Evolutionary conservation across 495 filamentous ascomycete species (phyloP).

Genomic region (Podospora pseudoanserina): DNA sequence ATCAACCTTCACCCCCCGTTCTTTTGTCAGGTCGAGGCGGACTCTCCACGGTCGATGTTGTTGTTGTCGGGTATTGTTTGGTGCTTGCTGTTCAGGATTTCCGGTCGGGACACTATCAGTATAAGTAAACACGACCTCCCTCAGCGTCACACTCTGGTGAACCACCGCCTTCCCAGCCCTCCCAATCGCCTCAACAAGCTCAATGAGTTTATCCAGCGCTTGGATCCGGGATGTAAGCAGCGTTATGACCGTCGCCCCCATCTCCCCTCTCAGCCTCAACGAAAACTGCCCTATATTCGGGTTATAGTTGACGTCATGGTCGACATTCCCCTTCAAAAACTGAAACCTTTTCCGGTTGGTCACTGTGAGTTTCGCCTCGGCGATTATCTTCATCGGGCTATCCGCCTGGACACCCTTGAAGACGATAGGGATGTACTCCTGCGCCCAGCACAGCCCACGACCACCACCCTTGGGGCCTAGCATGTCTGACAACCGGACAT

Average conservation of each 20-base stretch:
- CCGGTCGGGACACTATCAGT: constrained; percentile 20
- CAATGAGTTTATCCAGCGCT: constrained; percentile 61
- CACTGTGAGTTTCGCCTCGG: constrained; percentile 34
- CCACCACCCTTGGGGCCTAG: constrained; percentile 20
- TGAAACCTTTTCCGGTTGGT: constrained; percentile 39
- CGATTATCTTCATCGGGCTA: constrained; percentile 19
- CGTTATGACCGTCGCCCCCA: constrained; percentile 55
- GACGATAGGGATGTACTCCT: constrained; percentile 51
- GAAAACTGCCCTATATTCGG: constrained; percentile 54
- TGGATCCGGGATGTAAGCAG: constrained; percentile 53
- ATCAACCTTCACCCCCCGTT: constrained; percentile 39
- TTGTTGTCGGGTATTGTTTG: background rate
- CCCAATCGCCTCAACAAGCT: constrained; percentile 59
- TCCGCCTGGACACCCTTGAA: constrained; percentile 42
- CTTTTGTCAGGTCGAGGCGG: constrained; percentile 32
- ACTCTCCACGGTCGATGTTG: constrained; percentile 36
- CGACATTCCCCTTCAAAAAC: constrained; percentile 49
- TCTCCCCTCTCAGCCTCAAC: constrained; percentile 52
- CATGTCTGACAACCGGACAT: constrained; percentile 43
- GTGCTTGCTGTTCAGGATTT: background rate
- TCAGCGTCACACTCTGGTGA: constrained; percentile 56
- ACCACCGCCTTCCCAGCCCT: constrained; percentile 46
- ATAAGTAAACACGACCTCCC: constrained; percentile 62
- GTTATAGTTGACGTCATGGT: constrained; percentile 59
- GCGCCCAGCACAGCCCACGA: constrained; percentile 43